Evolutionary conservation across 208 protist genomes (phyloP), one percentile per base, ranked within the genome.

Genomic region (Entamoeba moshkovskii): DNA sequence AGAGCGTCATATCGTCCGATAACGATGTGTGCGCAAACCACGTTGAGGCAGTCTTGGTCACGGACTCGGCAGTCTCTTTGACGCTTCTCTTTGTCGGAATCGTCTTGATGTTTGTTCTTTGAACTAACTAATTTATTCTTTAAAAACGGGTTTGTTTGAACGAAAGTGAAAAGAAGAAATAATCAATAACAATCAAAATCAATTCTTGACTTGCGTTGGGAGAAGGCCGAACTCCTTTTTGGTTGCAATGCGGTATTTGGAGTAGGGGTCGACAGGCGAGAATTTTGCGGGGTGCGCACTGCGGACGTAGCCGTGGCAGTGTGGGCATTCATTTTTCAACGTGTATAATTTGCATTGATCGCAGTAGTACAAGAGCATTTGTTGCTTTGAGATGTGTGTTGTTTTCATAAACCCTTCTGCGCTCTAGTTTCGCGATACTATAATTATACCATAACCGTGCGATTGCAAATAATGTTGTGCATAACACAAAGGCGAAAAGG

Each of bases 231-330:
- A 25, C n/a, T 52, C 8, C 8, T 22, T 46, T 52, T 93, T 93
- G 1, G 16, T 73, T 3, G 6, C 46, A 73, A 93, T 48, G 8
- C 92, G 2, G 4, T 93, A 25, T 73, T 93, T 93, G 3, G 48
- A 73, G n/a, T 46, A 73, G 2, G 4, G 4, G 45, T 93, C 92
- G 46, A 46, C 48, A 29, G 49, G 48, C 25, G 48, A 73, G 46
- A 93, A 93, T 45, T 44, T 38, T 25, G 92, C 92, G 42, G 92
- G 92, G 52, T 93, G 92, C 25, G 92, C 92, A 73, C 33, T 47
- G 4, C 38, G 3, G 5, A 52, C 59, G 33, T 73, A 93, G 2
- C 47, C 29, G 11, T 93, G 0, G 42, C 92, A 93, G 1, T 93
- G 22, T 11, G 92, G 92, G 42, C 92, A 93, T 38, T 93, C 45